A percentile compares a stretch with the other conserved stretches of the same genome.
phyloP scores from a whole-genome alignment of 306 rosid species.

The Cucurbita argyrosperma region DNA sequence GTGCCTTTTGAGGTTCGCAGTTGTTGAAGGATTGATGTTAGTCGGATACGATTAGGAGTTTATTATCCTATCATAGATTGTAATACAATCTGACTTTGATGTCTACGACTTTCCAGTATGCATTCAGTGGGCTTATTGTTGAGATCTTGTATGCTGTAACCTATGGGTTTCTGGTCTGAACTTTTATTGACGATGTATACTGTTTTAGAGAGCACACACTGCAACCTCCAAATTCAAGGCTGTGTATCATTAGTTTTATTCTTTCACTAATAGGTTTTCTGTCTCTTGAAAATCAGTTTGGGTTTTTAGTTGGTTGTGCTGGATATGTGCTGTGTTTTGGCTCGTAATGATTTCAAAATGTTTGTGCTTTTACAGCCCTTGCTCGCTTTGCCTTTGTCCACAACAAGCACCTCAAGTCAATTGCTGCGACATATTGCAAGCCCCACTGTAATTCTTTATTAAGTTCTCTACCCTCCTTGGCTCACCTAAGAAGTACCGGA shows the following conservation, averaged over 20 bases:
- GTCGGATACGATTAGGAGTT: not conserved
- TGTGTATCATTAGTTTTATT: not conserved
- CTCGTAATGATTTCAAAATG: not conserved
- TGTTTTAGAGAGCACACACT: not conserved
- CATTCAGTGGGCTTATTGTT: not conserved
- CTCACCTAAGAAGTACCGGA: slow-evolving; percentile 44
- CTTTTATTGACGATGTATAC: not conserved
- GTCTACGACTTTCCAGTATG: not conserved
- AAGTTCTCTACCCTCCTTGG: slow-evolving; percentile 68
- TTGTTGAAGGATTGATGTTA: not conserved
- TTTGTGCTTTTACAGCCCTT: slow-evolving; percentile 37
- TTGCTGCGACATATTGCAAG: slow-evolving; percentile 89
- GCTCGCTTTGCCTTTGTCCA: slow-evolving; percentile 96
- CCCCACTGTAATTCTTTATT: slow-evolving; percentile 70
- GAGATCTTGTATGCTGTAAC: not conserved
- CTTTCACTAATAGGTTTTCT: not conserved
- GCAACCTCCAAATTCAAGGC: not conserved
- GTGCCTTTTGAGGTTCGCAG: not conserved
- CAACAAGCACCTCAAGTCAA: slow-evolving; percentile 77
- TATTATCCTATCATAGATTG: not conserved
- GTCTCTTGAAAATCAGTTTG: not conserved
- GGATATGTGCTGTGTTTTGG: not conserved
- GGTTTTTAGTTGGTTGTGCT: not conserved
- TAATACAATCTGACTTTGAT: not conserved
- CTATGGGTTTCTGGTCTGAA: not conserved